Evolutionary conservation across 177 flowering plant species (phyloP), one percentile per base, ranked within the genome.

Genomic region (Vitis hybrid): DNA sequence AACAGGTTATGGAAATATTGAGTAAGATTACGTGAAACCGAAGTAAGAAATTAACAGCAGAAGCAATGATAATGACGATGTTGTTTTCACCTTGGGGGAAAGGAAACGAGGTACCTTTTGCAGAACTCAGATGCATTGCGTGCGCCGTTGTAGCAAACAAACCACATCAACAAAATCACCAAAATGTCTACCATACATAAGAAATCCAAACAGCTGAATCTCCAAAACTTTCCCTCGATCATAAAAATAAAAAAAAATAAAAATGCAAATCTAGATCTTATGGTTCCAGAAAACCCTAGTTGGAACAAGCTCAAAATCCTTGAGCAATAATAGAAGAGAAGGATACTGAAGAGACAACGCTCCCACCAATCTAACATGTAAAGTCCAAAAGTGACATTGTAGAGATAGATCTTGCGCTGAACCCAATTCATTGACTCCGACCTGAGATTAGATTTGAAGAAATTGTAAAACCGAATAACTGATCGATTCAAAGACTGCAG

Each of bases 351-450:
- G 17, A 84, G 80, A 50, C 50, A 79, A 12, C 85, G 82, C 76
- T 84, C 87, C 87, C 87, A 84, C 82, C 80, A 74, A 66, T 84
- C 88, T 62, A 84, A 51, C 86, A 82, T 82, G 70, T 74, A 81
- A 57, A 84, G 82, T 1, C 88, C 88, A 56, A 82, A 82, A 17
- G 85, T 82, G 62, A 82, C 83, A 18, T 84, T 80, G 77, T 84
- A 84, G 12, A 82, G 83, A 57, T 76, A 81, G 71, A 84, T 82
- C 71, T 82, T 80, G 75, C 88, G 81, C 59, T 84, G 80, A 67
- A 84, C 40, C 86, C 84, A 81, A 56, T 81, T 81, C 85, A 83
- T 79, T 40, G 48, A 40, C 48, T 40, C 2, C 9, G 48, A 40
- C 9, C 48, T 40, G 48, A 40, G 48, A 40, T 40, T 6, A 8